These are phyloP conservation scores for Umbellularia californica DNA, from an alignment of 164 flowering plant genomes.

Conservation along the genomic window DNA sequence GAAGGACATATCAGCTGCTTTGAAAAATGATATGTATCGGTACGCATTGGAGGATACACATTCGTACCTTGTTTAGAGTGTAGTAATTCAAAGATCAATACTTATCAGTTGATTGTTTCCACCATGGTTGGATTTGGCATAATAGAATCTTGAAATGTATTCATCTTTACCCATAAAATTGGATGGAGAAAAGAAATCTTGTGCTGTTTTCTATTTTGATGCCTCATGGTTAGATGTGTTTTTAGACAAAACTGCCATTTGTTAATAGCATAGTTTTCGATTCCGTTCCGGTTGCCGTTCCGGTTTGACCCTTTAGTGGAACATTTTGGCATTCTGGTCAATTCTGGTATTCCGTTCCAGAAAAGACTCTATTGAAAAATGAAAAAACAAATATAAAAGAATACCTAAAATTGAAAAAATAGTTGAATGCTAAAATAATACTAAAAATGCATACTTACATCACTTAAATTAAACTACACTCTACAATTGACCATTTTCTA, in stretches of 20 bases:
- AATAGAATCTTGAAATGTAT: background rate
- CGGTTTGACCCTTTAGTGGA: too few species aligned
- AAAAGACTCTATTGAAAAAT: too few species aligned
- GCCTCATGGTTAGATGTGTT: background rate
- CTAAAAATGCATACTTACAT: too few species aligned
- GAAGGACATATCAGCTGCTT: background rate
- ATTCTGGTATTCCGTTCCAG: too few species aligned
- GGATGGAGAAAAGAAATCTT: background rate
- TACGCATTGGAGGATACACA: background rate
- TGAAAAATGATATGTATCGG: background rate
- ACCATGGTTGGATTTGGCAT: background rate
- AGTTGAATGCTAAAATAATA: too few species aligned
- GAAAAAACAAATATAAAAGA: too few species aligned
- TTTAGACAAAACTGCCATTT: background rate
- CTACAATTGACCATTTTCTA: too few species aligned
- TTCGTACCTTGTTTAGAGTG: background rate
- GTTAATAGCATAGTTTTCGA: too few species aligned
- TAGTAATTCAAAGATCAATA: background rate
- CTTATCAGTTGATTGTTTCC: background rate
- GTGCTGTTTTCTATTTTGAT: background rate
- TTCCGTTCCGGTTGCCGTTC: too few species aligned
- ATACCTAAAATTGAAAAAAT: too few species aligned
- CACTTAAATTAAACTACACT: too few species aligned
- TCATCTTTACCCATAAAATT: background rate
- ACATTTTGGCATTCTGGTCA: too few species aligned